Base-by-base conservation (phyloP, 305 asterid genomes). In the Fraxinus ornus region DNA sequence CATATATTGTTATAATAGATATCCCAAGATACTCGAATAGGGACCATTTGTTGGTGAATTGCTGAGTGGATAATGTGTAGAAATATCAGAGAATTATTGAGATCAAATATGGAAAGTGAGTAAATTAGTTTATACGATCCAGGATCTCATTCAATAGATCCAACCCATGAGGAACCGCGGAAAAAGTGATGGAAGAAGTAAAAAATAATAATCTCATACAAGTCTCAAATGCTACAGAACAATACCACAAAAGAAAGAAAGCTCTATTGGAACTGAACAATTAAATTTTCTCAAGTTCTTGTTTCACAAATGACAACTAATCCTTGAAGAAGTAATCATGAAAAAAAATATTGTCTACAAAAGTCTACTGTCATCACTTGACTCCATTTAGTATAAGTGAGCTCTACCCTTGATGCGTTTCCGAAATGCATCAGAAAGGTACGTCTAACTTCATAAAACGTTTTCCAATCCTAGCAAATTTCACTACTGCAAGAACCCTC, bases 391-490 rank as follows among this genome's bases (percentile, higher is more conserved):
- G 73, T 78, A 82, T 36, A 71, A 78, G 44, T 70, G 81, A 79
- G 78, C 77, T 81, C 86, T 75, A 72, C 39, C 28, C 74, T 85
- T 79, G 84, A 83, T 78, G 86, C 86, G 57, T 84, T 77, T 81
- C 83, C 87, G 76, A 84, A 84, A 66, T 66, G 74, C 36, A 66
- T 26, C 84, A 79, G 85, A 28, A 70, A 32, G 41, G 74, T 80
- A 80, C 83, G 85, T 78, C 83, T 75, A 79, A 83, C 82, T 78
- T 79, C 85, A 75, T 81, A 47, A 32, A 35, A 32, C 57, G 80
- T 79, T 79, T 81, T 84, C 78, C 86, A 74, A 83, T 83, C 83
- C 77, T 76, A 83, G 84, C 87, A 83, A 85, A 82, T 77, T 66
- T 33, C 78, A 80, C 28, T 55, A 83, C 82, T 79, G 81, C 57